These are phyloP conservation scores for Cyclotella atomus DNA, from an alignment of 108 stramenopile genomes.

Conservation along the genomic window DNA sequence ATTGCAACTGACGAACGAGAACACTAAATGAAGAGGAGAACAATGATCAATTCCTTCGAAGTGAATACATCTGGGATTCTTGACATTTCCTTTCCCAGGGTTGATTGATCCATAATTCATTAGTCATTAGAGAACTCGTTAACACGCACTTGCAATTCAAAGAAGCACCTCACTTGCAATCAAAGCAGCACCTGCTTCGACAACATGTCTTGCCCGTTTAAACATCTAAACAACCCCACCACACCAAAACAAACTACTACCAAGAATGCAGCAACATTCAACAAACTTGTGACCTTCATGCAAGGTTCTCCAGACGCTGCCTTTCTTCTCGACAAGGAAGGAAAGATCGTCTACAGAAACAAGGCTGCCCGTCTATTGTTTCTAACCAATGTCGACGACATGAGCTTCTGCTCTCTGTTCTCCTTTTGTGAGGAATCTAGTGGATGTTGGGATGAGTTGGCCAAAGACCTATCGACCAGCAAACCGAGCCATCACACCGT, in stretches of 20 bases:
- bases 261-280: slow-evolving; percentile 6
- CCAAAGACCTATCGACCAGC: not conserved
- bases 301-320: slow-evolving; percentile 29
- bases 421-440: not conserved
- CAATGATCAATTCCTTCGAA: too few species aligned
- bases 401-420: slow-evolving; percentile 22
- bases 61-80: too few species aligned
- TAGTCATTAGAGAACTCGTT: too few species aligned
- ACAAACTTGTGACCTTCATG: slow-evolving; percentile 28
- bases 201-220: slow-evolving; percentile 34
- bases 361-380: slow-evolving; percentile 22
- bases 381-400: slow-evolving; percentile 18
- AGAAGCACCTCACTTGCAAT: too few species aligned
- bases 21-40: too few species aligned
- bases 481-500: slow-evolving; percentile 15
- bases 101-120: too few species aligned
- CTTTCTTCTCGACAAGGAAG: slow-evolving; percentile 24
- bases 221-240: not conserved
- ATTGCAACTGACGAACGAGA: too few species aligned
- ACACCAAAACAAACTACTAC: not conserved
- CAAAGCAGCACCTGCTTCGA: not conserved
- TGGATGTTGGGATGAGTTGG: slow-evolving; percentile 27
- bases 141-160: too few species aligned
- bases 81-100: too few species aligned
- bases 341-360: slow-evolving; percentile 32